Evolutionary conservation across 1,284 basidiomycete genomes (phyloP).

Genomic region (Grifola frondosa): DNA sequence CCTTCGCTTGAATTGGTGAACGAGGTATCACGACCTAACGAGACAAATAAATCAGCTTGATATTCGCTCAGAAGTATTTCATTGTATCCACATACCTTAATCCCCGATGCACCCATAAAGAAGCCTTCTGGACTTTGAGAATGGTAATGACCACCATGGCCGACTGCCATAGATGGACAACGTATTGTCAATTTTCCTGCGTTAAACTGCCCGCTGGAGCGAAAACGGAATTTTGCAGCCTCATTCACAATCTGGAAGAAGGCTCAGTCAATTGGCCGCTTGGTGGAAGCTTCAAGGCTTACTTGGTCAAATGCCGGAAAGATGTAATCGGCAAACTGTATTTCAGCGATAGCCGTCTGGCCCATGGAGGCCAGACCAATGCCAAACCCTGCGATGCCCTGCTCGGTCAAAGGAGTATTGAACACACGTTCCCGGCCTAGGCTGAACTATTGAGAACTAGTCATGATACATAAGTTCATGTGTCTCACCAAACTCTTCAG

Average conservation of each 20-base stretch:
- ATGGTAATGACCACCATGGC: conserved; percentile 92
- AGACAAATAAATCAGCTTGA: neutral
- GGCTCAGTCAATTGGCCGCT: neutral
- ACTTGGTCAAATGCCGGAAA: conserved; percentile 92
- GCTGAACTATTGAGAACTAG: neutral
- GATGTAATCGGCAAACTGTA: conserved; percentile 88
- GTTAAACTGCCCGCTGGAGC: conserved; percentile 82
- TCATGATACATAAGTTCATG: neutral
- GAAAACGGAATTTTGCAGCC: conserved; percentile 91
- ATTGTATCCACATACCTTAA: conserved; percentile 62
- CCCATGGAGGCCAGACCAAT: conserved; percentile 93
- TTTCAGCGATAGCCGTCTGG: conserved; percentile 92
- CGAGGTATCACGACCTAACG: conserved; percentile 86
- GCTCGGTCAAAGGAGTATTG: conserved; percentile 91
- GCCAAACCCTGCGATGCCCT: conserved; percentile 94
- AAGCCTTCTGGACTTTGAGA: conserved; percentile 94
- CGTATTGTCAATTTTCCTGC: conserved; percentile 87
- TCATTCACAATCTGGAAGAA: conserved; percentile 82
- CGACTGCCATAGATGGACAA: conserved; percentile 87
- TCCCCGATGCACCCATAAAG: conserved; percentile 87
- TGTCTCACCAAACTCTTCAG: conserved; percentile 83
- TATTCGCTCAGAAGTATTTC: neutral
- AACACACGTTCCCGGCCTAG: conserved; percentile 92
- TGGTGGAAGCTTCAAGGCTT: conserved; percentile 14
- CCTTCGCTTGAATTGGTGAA: conserved; percentile 93